These are phyloP conservation scores for Stagonosporopsis rhizophila DNA, from an alignment of 2,329 filamentous ascomycete genomes.

Conservation along the genomic window DNA sequence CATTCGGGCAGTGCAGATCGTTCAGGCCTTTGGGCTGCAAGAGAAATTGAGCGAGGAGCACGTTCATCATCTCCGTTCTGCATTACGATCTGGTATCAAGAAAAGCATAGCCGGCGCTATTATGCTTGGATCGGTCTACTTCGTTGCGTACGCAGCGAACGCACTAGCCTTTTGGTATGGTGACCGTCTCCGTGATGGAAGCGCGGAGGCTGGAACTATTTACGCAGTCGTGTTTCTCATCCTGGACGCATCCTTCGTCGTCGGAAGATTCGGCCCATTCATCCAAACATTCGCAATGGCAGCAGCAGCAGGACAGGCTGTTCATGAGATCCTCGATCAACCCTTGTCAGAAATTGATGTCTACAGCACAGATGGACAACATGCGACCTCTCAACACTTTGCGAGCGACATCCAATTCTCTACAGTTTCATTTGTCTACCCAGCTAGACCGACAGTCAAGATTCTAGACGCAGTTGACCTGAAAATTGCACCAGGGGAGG, in stretches of 20 bases:
- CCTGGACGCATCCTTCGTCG: constrained; percentile 68
- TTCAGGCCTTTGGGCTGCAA: constrained; percentile 58
- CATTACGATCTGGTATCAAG: constrained; percentile 48
- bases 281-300: constrained; percentile 64
- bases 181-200: constrained; percentile 35
- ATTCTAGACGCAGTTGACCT: constrained; percentile 51
- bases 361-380: constrained; percentile 41
- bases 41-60: constrained; percentile 51
- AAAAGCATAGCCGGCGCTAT: constrained; percentile 52
- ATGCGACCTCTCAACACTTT: constrained; percentile 28
- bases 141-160: constrained; percentile 55
- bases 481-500: constrained; percentile 47
- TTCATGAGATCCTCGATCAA: constrained; percentile 55
- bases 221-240: constrained; percentile 72
- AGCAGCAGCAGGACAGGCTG: constrained; percentile 57
- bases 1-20: constrained; percentile 55
- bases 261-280: constrained; percentile 69
- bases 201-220: constrained; percentile 57
- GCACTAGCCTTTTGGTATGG: constrained; percentile 57
- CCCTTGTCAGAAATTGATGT: constrained; percentile 49
- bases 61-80: constrained; percentile 41
- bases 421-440: constrained; percentile 54
- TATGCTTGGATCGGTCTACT: constrained; percentile 55
- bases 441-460: constrained; percentile 51
- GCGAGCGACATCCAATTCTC: constrained; percentile 45